These are phyloP conservation scores for Calendula officinalis DNA, from an alignment of 129 eudicot species.

Conservation along the genomic window DNA sequence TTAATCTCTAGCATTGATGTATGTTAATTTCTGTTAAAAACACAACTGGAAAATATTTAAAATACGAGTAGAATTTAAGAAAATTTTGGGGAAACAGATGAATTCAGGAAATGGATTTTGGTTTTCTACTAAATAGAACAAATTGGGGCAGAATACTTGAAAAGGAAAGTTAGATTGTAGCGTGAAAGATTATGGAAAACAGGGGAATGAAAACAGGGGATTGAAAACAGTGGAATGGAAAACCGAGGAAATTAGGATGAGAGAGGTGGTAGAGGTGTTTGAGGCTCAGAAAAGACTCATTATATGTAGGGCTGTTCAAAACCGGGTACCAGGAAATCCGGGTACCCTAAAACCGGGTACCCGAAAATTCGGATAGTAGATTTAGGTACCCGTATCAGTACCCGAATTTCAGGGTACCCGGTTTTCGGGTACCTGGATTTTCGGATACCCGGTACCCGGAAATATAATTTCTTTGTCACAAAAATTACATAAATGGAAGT, in stretches of 20 bases:
- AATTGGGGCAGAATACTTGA: neutral
- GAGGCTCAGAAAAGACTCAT: constrained; percentile 8
- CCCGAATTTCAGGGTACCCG: too few species aligned
- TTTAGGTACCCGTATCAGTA: too few species aligned
- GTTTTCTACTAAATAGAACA: neutral
- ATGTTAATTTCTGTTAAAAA: neutral
- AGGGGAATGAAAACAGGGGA: neutral
- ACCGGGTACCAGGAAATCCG: too few species aligned
- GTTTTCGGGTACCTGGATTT: too few species aligned
- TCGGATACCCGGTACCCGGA: too few species aligned
- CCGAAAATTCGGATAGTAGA: too few species aligned
- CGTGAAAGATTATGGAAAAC: neutral
- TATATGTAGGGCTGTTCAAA: too few species aligned
- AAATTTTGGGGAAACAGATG: neutral
- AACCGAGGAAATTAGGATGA: constrained; percentile 7
- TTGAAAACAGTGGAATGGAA: neutral
- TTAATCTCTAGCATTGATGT: constrained; percentile 37
- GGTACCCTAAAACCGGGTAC: too few species aligned
- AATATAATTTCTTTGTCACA: too few species aligned
- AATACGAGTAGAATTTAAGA: neutral
- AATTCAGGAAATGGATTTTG: neutral
- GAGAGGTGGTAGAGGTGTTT: constrained; percentile 11
- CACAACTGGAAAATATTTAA: neutral
- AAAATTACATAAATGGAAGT: too few species aligned
- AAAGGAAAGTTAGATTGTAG: too few species aligned